Evolutionary conservation across 805 yeast species (phyloP), one percentile per base, ranked within the genome.

Genomic region (Hanseniaspora jakobsenii): DNA sequence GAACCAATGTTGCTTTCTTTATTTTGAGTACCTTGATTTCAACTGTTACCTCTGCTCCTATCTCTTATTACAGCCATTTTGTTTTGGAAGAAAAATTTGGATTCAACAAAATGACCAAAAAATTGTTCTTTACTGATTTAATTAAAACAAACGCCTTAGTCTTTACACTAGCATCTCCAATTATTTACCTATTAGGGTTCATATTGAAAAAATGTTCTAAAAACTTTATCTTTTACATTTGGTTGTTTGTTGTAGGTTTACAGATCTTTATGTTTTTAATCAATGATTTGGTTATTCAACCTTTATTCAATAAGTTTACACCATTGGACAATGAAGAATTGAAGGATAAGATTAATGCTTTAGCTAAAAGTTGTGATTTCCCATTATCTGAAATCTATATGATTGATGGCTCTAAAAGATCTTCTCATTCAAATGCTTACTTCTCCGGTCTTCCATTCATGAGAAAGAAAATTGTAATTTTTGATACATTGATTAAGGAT

Each of bases 401-500:
- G 37, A 77, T 87, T 58, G 99, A 91, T 61, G 96, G 97, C n/a
- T 87, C 97, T 32, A 84, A 81, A 59, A 80, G 97, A 67, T 84
- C 95, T 1, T 76, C 93, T 6, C 98, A 91, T 64, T 89, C 97
- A 7, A 91, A 91, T 59, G 99, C 99, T 34, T 89, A 85, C 62
- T 91, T 91, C 59, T 75, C 82, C 53, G 99, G 99, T 4, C 71
- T 91, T 55, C 98, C 98, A 32, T 89, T 96, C 89, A 78, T 85
- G 47, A 58, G 59, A 39, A 91, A 91, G 65, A 89, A 87, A 63
- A 91, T 91, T 65, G 97, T 91, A 41, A 72, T 91, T 35, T 91
- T 70, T 59, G 99, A 91, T 55, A 91, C 96, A 8, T 72, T 91
- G 65, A 79, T 91, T 51, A 76, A 82, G 49, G 80, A 83, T 48